Percentiles rank a stretch among this genome's conserved stretches.
Conservation (phyloP, 1,139 yeast genomes). For the Debaryomycetaceae sp. region DNA sequence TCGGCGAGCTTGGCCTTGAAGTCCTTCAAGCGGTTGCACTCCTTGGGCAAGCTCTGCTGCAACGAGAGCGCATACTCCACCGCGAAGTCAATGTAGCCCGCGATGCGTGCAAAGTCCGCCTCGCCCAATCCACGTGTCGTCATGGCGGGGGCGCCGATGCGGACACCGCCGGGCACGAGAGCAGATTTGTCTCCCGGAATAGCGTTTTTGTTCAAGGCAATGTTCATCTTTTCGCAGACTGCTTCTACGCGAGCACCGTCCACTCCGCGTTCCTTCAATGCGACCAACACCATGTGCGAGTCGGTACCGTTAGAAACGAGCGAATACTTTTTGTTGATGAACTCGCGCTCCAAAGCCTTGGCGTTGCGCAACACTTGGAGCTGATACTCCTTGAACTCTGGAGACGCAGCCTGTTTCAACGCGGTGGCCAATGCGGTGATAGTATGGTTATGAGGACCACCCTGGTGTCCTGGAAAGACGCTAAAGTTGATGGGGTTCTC, state of each 20-base stretch:
- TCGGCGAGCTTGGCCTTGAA: slow-evolving; percentile 73
- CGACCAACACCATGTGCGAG: slow-evolving; percentile 89
- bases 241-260: slow-evolving; percentile 98
- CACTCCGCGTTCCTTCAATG: slow-evolving; percentile 77
- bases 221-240: slow-evolving; percentile 87
- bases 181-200: slow-evolving; percentile 98
- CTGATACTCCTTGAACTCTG: slow-evolving; percentile 89
- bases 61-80: slow-evolving; percentile 68
- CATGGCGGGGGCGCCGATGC: slow-evolving; percentile 99
- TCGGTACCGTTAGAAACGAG: slow-evolving; percentile 94
- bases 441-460: slow-evolving; percentile 99
- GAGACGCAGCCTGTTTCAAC: slow-evolving; percentile 84
- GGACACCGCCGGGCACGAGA: slow-evolving; percentile 93
- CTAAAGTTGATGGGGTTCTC: slow-evolving; percentile 95
- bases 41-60: slow-evolving; percentile 69
- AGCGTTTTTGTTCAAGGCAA: slow-evolving; percentile 94
- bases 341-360: slow-evolving; percentile 66
- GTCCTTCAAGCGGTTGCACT: slow-evolving; percentile 88
- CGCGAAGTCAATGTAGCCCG: slow-evolving; percentile 72
- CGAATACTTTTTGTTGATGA: slow-evolving; percentile 60
- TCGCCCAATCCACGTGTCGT: slow-evolving; percentile 91
- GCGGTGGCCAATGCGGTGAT: slow-evolving; percentile 97
- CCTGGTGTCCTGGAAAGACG: slow-evolving; percentile 99
- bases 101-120: slow-evolving; percentile 77
- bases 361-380: slow-evolving; percentile 83